Percentiles rank a stretch among this genome's conserved stretches.
phyloP scores from a whole-genome alignment of 2,329 filamentous ascomycete genomes.

The Cladosporium halotolerans region DNA sequence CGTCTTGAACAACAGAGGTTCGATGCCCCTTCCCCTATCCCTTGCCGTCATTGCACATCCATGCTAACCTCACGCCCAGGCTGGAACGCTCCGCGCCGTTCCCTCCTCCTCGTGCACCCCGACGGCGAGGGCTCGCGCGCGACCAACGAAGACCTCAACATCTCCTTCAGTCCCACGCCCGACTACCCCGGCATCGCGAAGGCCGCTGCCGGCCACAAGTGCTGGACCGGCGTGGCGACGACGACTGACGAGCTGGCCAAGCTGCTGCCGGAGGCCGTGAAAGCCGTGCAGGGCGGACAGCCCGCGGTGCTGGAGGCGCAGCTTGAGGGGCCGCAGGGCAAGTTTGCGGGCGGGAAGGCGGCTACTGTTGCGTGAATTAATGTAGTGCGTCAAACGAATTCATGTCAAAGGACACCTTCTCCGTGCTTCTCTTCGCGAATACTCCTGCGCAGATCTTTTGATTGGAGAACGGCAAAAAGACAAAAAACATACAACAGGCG shows the following conservation, averaged over 20 bases:
- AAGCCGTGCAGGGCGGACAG: constrained; percentile 50
- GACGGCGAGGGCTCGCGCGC: constrained; percentile 56
- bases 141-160: constrained; percentile 59
- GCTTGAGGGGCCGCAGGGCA: constrained; percentile 51
- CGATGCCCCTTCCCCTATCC: background rate
- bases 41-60: background rate
- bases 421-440: no score
- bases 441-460: no score
- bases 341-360: constrained; percentile 40
- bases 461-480: no score
- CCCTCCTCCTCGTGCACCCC: constrained; percentile 59
- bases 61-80: constrained; percentile 30
- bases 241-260: constrained; percentile 49
- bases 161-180: constrained; percentile 59
- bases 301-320: constrained; percentile 59
- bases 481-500: no score
- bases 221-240: constrained; percentile 55
- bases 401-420: no score
- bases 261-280: constrained; percentile 44
- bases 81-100: constrained; percentile 60
- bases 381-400: background rate
- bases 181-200: constrained; percentile 64
- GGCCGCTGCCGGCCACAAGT: constrained; percentile 55
- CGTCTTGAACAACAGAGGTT: constrained; percentile 61
- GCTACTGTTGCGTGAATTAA: constrained; percentile 16